Evolutionary conservation across 495 filamentous ascomycete species (phyloP).

Genomic region (Penicillium malachiteum): DNA sequence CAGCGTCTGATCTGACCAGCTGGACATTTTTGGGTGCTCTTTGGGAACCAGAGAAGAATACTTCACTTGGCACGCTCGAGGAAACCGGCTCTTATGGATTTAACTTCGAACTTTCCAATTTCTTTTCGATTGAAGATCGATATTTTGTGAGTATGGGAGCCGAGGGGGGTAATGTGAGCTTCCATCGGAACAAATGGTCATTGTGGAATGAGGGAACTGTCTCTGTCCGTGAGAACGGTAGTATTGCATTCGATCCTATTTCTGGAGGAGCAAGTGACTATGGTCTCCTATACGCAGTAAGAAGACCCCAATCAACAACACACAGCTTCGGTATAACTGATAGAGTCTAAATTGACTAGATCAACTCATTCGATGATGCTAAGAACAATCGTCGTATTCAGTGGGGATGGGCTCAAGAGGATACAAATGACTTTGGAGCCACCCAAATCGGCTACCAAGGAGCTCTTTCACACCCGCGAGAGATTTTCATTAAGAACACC

Average conservation of each 20-base stretch:
- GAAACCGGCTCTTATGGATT: conserved; percentile 18
- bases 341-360: neutral
- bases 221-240: conserved; percentile 14
- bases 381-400: conserved; percentile 21
- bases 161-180: conserved; percentile 16
- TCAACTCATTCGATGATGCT: conserved; percentile 14
- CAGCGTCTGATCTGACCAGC: conserved; percentile 14
- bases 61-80: conserved; percentile 7
- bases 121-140: conserved; percentile 14
- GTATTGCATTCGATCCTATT: conserved; percentile 14
- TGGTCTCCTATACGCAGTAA: conserved; percentile 18
- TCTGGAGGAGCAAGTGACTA: conserved; percentile 17
- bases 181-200: conserved; percentile 17
- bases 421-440: conserved; percentile 14
- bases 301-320: neutral
- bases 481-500: conserved; percentile 17
- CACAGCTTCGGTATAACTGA: no score
- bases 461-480: conserved; percentile 10
- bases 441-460: conserved; percentile 19
- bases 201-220: conserved; percentile 18
- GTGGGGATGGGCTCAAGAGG: conserved; percentile 19
- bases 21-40: conserved; percentile 20
- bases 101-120: conserved; percentile 20
- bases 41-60: conserved; percentile 17
- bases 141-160: conserved; percentile 21